These are phyloP conservation scores for Escovopsis sp. DNA, from an alignment of 2,329 filamentous ascomycete species.

Conservation along the genomic window DNA sequence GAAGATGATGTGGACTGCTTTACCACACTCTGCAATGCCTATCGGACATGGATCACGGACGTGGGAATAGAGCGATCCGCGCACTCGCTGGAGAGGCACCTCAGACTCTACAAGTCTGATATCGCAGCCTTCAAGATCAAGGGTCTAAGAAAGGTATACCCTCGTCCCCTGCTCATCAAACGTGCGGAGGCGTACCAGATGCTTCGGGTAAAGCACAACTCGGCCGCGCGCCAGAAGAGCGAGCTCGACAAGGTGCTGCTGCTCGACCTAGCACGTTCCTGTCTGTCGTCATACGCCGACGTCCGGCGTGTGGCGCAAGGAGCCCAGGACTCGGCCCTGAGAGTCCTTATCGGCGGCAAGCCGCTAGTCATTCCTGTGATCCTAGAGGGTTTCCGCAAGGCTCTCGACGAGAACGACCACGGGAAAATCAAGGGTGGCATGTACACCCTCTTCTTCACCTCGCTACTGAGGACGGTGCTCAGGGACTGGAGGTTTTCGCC, in stretches of 20 bases:
- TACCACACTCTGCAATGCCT: conserved; percentile 80
- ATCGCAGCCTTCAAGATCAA: conserved; percentile 89
- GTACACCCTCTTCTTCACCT: conserved; percentile 81
- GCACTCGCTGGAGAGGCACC: conserved; percentile 77
- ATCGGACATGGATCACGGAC: conserved; percentile 92
- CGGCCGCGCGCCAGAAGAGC: conserved; percentile 72
- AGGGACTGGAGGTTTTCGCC: conserved; percentile 94
- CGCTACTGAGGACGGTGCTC: conserved; percentile 70
- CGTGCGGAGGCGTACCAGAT: conserved; percentile 90
- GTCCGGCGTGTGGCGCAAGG: conserved; percentile 88
- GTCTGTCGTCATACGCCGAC: conserved; percentile 83
- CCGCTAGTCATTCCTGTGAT: conserved; percentile 83
- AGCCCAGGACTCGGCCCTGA: conserved; percentile 83
- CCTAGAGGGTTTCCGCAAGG: conserved; percentile 60
- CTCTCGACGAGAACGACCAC: conserved; percentile 66
- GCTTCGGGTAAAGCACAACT: conserved; percentile 86
- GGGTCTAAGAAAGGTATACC: conserved; percentile 82
- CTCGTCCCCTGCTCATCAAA: conserved; percentile 78
- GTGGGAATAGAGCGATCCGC: conserved; percentile 93
- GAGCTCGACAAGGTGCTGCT: conserved; percentile 77
- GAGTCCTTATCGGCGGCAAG: conserved; percentile 75
- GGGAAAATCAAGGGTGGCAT: conserved; percentile 89
- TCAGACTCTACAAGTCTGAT: conserved; percentile 71
- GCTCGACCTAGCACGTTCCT: conserved; percentile 76
- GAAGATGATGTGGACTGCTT: conserved; percentile 96